These are phyloP conservation scores for Metschnikowia colocasiae DNA, from an alignment of 805 yeast species.

Conservation along the genomic window DNA sequence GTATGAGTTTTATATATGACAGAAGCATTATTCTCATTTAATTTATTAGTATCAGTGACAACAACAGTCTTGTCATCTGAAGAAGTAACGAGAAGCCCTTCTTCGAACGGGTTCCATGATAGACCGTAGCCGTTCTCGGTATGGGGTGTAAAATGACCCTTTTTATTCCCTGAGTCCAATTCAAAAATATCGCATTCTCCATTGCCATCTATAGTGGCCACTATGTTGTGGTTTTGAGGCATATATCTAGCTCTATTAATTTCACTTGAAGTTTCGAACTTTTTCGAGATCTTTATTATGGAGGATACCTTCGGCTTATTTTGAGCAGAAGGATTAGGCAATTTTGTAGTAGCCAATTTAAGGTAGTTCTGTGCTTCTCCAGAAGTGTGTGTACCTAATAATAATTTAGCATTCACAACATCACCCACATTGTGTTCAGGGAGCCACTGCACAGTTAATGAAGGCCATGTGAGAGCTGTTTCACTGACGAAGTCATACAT, in stretches of 20 bases:
- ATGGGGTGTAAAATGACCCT: constrained; percentile 47
- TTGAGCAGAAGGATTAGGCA: constrained; percentile 37
- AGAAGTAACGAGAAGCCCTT: constrained; percentile 53
- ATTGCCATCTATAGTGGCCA: constrained; percentile 65
- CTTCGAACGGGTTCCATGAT: constrained; percentile 52
- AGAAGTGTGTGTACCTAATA: constrained; percentile 72
- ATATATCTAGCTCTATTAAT: constrained; percentile 68
- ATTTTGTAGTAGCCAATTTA: constrained; percentile 58
- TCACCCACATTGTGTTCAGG: constrained; percentile 37
- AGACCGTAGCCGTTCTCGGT: constrained; percentile 71
- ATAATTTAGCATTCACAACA: constrained; percentile 45
- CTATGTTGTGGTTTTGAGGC: constrained; percentile 54
- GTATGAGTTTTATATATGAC: constrained; percentile 33
- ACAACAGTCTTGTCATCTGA: constrained; percentile 67
- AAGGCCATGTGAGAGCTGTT: constrained; percentile 79
- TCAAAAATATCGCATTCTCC: constrained; percentile 61
- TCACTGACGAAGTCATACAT: constrained; percentile 84
- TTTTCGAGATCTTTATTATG: constrained; percentile 57
- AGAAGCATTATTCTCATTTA: constrained; percentile 1
- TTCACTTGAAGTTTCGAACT: constrained; percentile 59
- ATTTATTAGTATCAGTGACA: constrained; percentile 48
- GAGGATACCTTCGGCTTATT: constrained; percentile 38
- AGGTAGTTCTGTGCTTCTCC: constrained; percentile 64
- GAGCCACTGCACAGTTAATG: constrained; percentile 74
- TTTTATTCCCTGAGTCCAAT: constrained; percentile 26